phyloP scores from a whole-genome alignment of 495 filamentous ascomycete genomes.

The Trichoderma reesei region DNA sequence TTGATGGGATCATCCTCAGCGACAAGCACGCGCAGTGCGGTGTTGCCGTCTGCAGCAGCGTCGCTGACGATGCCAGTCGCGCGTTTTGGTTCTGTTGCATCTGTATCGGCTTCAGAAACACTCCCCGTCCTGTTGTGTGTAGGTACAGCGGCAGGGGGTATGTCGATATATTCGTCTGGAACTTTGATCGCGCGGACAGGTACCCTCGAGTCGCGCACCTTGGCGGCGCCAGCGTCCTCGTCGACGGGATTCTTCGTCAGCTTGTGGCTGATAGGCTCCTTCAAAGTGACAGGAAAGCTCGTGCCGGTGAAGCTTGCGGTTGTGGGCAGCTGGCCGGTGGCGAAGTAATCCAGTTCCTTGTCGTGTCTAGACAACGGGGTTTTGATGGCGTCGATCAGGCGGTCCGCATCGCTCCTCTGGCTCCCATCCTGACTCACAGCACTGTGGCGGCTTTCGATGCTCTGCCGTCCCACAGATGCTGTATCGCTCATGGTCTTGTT shows the following conservation, averaged over 20 bases:
- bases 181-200: slow-evolving; percentile 32
- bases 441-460: slow-evolving; percentile 40
- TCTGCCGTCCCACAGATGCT: slow-evolving; percentile 39
- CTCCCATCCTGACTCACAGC: slow-evolving; percentile 36
- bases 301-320: neutral
- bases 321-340: neutral
- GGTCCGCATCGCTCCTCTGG: slow-evolving; percentile 62
- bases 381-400: slow-evolving; percentile 66
- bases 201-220: slow-evolving; percentile 25
- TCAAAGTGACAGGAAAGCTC: neutral
- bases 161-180: slow-evolving; percentile 26
- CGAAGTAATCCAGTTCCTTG: slow-evolving; percentile 22
- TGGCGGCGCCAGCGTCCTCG: slow-evolving; percentile 2
- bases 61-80: neutral
- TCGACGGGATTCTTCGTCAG: neutral
- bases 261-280: neutral
- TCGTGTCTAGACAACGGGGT: slow-evolving; percentile 42
- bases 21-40: slow-evolving; percentile 57
- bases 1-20: slow-evolving; percentile 95
- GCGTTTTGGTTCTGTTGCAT: slow-evolving; percentile 7
- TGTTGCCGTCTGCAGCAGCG: slow-evolving; percentile 11
- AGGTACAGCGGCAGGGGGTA: slow-evolving; percentile 12
- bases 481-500: slow-evolving; percentile 13
- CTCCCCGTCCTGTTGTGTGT: slow-evolving; percentile 1
- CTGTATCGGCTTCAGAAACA: slow-evolving; percentile 23